Conservation (phyloP, 2,329 filamentous ascomycete species). For the Sporothrix brasiliensis region DNA sequence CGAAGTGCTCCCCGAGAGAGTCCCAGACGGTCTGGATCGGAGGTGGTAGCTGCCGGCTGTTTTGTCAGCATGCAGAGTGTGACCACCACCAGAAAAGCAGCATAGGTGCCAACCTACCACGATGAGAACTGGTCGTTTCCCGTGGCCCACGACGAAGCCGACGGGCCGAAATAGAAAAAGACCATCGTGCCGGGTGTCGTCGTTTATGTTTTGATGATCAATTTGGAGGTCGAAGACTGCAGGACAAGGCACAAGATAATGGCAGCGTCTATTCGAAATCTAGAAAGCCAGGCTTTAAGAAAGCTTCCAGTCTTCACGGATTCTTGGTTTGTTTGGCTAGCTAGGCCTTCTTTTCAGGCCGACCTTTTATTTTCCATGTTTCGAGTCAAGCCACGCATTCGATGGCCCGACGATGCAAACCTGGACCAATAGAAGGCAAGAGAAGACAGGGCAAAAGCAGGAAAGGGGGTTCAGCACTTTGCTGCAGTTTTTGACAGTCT, state of each 20-base stretch:
- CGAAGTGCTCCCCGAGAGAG: slow-evolving; percentile 6
- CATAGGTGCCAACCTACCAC: background rate
- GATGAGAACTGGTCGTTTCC: slow-evolving; percentile 26
- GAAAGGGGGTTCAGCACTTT: background rate
- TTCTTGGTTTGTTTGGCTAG: background rate
- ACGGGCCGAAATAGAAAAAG: slow-evolving; percentile 30
- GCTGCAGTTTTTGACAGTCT: background rate
- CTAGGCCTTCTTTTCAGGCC: background rate
- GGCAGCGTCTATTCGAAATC: background rate
- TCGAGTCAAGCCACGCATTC: slow-evolving; percentile 17
- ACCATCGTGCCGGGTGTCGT: slow-evolving; percentile 22
- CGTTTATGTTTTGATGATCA: background rate
- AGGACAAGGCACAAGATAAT: background rate
- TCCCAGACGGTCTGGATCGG: slow-evolving; percentile 26
- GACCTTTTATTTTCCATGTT: background rate
- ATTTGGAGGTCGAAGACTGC: background rate
- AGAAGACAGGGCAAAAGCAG: background rate
- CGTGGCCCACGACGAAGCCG: slow-evolving; percentile 27
- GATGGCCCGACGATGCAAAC: background rate
- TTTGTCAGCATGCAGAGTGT: background rate
- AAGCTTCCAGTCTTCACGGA: background rate
- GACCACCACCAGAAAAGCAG: background rate
- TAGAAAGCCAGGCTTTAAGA: slow-evolving; percentile 14
- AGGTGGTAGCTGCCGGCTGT: slow-evolving; percentile 24
- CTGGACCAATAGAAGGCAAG: background rate